phyloP scores from a whole-genome alignment of 2,329 filamentous ascomycete species.

The Pseudogymnoascus sp. region DNA sequence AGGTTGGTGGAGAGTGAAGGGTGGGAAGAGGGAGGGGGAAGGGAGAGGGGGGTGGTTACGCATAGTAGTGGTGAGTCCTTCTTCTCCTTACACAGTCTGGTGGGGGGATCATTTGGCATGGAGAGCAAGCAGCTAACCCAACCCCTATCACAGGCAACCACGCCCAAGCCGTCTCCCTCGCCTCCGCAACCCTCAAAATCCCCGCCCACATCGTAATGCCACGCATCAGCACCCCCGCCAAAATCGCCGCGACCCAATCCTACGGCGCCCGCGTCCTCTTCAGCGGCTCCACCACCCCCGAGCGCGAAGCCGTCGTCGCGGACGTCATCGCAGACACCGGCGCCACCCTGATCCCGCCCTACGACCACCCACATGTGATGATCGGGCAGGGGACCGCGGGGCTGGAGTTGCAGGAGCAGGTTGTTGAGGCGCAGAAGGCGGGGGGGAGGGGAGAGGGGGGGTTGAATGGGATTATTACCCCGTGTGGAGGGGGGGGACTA shows the following conservation, averaged over 20 bases:
- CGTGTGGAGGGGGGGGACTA: slow-evolving; percentile 83
- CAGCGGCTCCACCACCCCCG: slow-evolving; percentile 68
- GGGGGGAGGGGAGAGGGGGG: slow-evolving; percentile 19
- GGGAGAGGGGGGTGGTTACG: slow-evolving; percentile 68
- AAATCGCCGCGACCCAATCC: slow-evolving; percentile 71
- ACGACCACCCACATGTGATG: slow-evolving; percentile 87
- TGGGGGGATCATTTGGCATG: background rate
- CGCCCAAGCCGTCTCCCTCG: slow-evolving; percentile 83
- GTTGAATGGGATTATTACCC: slow-evolving; percentile 68
- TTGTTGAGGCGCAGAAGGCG: slow-evolving; percentile 31
- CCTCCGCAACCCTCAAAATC: slow-evolving; percentile 63
- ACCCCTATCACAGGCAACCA: too few relatives aligned
- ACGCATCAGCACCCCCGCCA: slow-evolving; percentile 70
- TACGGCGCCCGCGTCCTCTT: slow-evolving; percentile 76
- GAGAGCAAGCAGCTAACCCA: too few relatives aligned
- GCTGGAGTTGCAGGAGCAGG: slow-evolving; percentile 73
- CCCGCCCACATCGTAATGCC: slow-evolving; percentile 92
- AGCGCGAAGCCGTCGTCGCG: slow-evolving; percentile 71
- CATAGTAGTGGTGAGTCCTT: slow-evolving; percentile 68
- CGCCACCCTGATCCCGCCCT: slow-evolving; percentile 76
- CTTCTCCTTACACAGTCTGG: background rate
- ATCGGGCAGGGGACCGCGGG: slow-evolving; percentile 88
- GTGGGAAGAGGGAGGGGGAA: slow-evolving; percentile 51
- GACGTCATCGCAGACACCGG: slow-evolving; percentile 62
- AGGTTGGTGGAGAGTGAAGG: slow-evolving; percentile 55